These are phyloP conservation scores for Starmerella etchellsii DNA, from an alignment of 805 yeast genomes.

Conservation along the genomic window DNA sequence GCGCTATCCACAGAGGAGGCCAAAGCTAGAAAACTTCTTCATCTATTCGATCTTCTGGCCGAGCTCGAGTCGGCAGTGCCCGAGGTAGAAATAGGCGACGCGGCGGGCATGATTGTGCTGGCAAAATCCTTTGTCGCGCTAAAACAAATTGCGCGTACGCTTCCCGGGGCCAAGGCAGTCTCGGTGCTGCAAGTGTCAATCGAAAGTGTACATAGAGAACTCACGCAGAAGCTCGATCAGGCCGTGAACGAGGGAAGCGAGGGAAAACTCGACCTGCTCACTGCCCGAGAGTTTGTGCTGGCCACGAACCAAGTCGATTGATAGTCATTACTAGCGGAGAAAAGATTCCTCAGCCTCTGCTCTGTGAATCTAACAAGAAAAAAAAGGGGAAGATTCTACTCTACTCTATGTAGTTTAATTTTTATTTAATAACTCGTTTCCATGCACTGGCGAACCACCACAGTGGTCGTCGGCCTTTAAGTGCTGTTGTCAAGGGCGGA, in stretches of 20 bases:
- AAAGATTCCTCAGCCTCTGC: too few species aligned
- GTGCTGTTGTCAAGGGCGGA: too few species aligned
- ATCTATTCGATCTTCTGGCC: constrained; percentile 11
- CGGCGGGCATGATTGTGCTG: constrained; percentile 1
- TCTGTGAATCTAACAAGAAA: too few species aligned
- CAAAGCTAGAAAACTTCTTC: constrained; percentile 7
- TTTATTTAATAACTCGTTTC: too few species aligned
- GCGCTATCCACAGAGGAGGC: constrained; percentile 8
- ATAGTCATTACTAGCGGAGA: too few species aligned
- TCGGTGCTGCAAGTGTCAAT: constrained; percentile 4
- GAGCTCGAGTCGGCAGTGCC: constrained; percentile 15
- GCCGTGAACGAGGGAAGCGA: neutral
- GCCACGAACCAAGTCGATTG: neutral
- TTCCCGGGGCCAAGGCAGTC: constrained; percentile 9
- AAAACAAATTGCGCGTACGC: constrained; percentile 3
- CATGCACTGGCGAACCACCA: too few species aligned
- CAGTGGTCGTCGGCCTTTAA: too few species aligned
- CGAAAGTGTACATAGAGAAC: constrained; percentile 2
- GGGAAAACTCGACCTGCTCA: constrained; percentile 2
- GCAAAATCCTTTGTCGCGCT: constrained; percentile 10
- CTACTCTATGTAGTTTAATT: too few species aligned
- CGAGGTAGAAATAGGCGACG: neutral
- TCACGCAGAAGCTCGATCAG: constrained; percentile 1
- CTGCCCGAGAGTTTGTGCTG: constrained; percentile 5
- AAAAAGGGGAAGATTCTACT: too few species aligned